Evolutionary conservation across 2,329 filamentous ascomycete species (phyloP).

Genomic region (Phialocephala subalpina): DNA sequence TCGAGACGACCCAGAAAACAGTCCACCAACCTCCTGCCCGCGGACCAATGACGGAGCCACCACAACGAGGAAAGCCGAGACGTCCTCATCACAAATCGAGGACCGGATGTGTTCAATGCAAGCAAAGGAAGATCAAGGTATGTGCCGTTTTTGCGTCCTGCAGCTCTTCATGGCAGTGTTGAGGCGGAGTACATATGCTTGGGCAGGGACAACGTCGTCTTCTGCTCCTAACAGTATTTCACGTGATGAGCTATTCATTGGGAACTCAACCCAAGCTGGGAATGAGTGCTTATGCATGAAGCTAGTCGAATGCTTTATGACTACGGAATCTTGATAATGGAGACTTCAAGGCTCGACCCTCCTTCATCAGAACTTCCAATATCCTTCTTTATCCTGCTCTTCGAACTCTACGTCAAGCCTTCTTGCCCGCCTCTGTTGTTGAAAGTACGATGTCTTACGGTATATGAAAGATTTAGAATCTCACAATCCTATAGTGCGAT

Average conservation of each 20-base stretch:
- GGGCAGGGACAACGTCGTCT: neutral
- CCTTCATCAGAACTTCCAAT: too few relatives aligned
- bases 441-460: neutral
- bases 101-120: slow-evolving; percentile 46
- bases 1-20: neutral
- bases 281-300: neutral
- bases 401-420: neutral
- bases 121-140: slow-evolving; percentile 47
- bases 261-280: neutral
- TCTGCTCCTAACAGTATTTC: neutral
- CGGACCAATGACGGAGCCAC: slow-evolving; percentile 1
- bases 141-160: slow-evolving; percentile 16
- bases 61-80: slow-evolving; percentile 34
- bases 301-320: neutral
- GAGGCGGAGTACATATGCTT: slow-evolving; percentile 4
- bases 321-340: neutral
- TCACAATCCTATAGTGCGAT: slow-evolving; percentile 35
- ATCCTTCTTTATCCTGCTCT: neutral
- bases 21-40: neutral
- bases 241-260: neutral
- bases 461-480: neutral
- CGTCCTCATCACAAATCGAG: slow-evolving; percentile 46
- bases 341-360: too few relatives aligned
- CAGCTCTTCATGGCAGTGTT: slow-evolving; percentile 10
- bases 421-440: neutral